A percentile compares a stretch with the other conserved stretches of the same genome.
These are phyloP conservation scores for Anethum foeniculum DNA, from an alignment of 140 eudicot species.

Conservation along the genomic window DNA sequence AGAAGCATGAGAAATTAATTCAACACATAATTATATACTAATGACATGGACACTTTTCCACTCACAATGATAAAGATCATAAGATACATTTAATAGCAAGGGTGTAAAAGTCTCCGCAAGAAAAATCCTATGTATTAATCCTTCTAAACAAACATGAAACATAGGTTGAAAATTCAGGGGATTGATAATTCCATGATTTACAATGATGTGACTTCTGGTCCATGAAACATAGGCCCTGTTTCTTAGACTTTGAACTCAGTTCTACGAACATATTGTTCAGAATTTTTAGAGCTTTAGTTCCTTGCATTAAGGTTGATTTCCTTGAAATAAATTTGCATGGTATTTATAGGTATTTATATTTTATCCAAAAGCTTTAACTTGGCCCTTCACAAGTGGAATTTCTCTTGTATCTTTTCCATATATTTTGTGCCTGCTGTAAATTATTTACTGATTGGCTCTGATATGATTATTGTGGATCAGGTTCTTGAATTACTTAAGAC, in stretches of 20 bases:
- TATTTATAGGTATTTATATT: background rate
- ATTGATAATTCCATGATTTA: background rate
- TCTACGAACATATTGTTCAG: background rate
- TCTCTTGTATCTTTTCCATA: background rate
- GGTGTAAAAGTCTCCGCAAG: background rate
- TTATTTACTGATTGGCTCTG: background rate
- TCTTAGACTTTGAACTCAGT: background rate
- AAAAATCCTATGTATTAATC: background rate
- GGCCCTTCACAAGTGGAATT: background rate
- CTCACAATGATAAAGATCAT: background rate
- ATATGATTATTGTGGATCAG: slow-evolving; percentile 30
- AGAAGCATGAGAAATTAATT: background rate
- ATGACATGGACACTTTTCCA: background rate
- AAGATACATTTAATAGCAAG: background rate
- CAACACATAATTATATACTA: background rate
- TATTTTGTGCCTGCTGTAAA: background rate
- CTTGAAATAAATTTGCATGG: background rate
- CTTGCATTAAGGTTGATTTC: background rate
- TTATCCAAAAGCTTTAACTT: no score
- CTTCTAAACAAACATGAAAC: background rate
- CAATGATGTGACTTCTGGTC: background rate
- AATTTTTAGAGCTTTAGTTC: background rate
- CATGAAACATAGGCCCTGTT: background rate
- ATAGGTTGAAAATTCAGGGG: background rate
- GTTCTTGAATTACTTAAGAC: slow-evolving; percentile 69